phyloP scores from a whole-genome alignment of 2,329 filamentous ascomycete species.

The Penicillium olsonii region DNA sequence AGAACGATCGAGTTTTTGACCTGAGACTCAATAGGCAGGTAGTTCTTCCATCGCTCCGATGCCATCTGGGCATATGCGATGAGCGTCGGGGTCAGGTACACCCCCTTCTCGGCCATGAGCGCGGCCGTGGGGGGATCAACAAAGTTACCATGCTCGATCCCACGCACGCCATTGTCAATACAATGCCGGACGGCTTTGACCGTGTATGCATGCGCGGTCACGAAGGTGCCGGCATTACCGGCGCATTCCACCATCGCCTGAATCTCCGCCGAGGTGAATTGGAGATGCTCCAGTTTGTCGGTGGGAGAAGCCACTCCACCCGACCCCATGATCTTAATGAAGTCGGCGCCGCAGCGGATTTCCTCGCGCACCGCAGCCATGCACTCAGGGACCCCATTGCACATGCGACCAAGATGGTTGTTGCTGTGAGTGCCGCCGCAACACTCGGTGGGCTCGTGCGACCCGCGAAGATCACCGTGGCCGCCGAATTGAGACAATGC shows the following conservation, averaged over 20 bases:
- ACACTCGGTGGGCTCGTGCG: conserved; percentile 48
- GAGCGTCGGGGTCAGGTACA: conserved; percentile 57
- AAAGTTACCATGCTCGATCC: conserved; percentile 56
- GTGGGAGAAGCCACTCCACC: conserved; percentile 61
- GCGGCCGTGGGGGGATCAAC: conserved; percentile 47
- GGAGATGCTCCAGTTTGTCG: conserved; percentile 54
- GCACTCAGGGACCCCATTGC: conserved; percentile 59
- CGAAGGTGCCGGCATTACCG: conserved; percentile 52
- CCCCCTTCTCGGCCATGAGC: conserved; percentile 51
- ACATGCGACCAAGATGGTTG: conserved; percentile 41
- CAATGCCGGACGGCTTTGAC: conserved; percentile 56
- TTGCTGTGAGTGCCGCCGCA: conserved; percentile 46
- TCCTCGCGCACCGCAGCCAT: conserved; percentile 55
- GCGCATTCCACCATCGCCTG: conserved; percentile 55
- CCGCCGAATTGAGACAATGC: conserved; percentile 61
- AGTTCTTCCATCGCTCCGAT: conserved; percentile 36
- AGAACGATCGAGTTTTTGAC: conserved; percentile 54
- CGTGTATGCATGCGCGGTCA: conserved; percentile 61
- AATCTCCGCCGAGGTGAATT: conserved; percentile 60
- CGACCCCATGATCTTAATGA: conserved; percentile 62
- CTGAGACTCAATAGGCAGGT: conserved; percentile 36
- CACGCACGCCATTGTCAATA: conserved; percentile 56
- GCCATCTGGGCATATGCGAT: conserved; percentile 55
- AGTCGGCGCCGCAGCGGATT: conserved; percentile 57
- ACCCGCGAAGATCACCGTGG: conserved; percentile 53